A percentile compares a stretch with the other conserved stretches of the same genome.
phyloP scores from a whole-genome alignment of 108 stramenopile species.

The Skeletonema menzelii region DNA sequence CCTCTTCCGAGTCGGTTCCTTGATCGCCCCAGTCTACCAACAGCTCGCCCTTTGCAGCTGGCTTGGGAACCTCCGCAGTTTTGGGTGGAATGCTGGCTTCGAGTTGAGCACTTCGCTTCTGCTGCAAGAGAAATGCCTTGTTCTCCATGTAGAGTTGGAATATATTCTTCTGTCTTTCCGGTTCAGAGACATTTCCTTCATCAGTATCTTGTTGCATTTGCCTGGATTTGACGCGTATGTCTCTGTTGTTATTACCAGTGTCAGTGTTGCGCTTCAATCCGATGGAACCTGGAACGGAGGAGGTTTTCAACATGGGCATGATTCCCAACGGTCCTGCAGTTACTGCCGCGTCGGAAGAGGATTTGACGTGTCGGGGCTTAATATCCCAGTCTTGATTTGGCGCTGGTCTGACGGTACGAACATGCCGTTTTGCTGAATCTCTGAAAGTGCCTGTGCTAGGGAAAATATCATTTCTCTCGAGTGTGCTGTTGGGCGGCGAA shows the following conservation, averaged over 20 bases:
- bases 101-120: neutral
- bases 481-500: neutral
- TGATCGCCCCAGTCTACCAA: slow-evolving; percentile 1
- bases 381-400: neutral
- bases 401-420: neutral
- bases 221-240: neutral
- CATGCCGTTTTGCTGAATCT: neutral
- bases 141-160: neutral
- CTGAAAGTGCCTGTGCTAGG: neutral
- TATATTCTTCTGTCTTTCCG: neutral
- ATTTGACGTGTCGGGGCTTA: neutral
- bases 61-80: neutral
- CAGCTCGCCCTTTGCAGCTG: neutral
- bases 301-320: neutral
- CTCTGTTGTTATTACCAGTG: neutral
- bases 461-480: neutral
- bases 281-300: neutral
- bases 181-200: neutral
- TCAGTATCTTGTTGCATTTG: neutral
- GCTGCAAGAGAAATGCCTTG: neutral
- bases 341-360: neutral
- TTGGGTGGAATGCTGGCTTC: neutral
- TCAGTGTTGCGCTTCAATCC: neutral
- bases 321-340: neutral
- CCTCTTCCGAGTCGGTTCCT: neutral